Evolutionary conservation across 345 rosid species (phyloP).

Genomic region (Hibiscus syriacus): DNA sequence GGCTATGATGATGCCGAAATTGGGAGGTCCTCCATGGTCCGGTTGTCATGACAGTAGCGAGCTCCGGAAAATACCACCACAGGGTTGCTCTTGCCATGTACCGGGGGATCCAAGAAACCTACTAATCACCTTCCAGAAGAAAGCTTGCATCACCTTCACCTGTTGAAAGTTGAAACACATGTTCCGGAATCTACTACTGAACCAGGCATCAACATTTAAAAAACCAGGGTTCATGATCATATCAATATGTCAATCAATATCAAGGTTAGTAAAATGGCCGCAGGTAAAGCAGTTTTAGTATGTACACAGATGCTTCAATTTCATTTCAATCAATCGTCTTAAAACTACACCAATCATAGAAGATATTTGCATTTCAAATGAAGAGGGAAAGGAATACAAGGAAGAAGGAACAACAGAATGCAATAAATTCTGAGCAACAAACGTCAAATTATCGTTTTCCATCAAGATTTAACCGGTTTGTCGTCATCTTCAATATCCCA

Average conservation of each 20-base stretch:
- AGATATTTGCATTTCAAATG: conserved; percentile 12
- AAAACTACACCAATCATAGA: conserved; percentile 14
- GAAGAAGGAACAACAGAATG: background rate
- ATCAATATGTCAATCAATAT: conserved; percentile 14
- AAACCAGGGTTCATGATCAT: too few species aligned
- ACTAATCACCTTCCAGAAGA: too few species aligned
- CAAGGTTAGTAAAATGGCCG: background rate
- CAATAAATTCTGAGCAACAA: conserved; percentile 8
- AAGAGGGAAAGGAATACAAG: conserved; percentile 1
- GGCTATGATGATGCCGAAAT: too few species aligned
- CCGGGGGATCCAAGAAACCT: too few species aligned
- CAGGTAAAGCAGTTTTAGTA: background rate
- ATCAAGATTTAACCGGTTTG: conserved; percentile 37
- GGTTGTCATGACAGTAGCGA: too few species aligned
- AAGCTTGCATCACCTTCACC: too few species aligned
- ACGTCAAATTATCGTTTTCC: background rate
- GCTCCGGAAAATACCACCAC: too few species aligned
- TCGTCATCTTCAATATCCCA: conserved; percentile 91
- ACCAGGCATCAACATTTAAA: too few species aligned
- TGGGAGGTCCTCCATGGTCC: too few species aligned
- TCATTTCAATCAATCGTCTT: background rate
- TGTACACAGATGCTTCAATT: conserved; percentile 5
- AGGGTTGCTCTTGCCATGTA: too few species aligned
- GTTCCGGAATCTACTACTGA: too few species aligned
- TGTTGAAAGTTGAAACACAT: too few species aligned